Conservation (phyloP, 257 asterid genomes). For the Prunella vulgaris region DNA sequence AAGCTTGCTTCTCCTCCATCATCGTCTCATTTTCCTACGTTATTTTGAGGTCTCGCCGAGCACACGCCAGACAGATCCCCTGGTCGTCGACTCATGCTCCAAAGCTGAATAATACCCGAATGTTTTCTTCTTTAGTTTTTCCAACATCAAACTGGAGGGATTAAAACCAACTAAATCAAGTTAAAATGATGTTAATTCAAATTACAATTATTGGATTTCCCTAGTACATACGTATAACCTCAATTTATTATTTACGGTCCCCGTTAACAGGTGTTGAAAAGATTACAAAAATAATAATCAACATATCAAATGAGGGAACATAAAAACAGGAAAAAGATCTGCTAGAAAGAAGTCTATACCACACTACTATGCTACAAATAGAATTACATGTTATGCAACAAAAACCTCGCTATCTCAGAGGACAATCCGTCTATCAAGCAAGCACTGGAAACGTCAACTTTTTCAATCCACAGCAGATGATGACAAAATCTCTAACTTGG, state of each 20-base stretch:
- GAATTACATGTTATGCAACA: slow-evolving; percentile 27
- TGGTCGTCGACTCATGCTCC: too few relatives aligned
- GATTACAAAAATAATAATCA: slow-evolving; percentile 28
- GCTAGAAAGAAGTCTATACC: slow-evolving; percentile 24
- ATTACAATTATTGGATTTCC: too few relatives aligned
- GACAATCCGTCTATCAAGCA: slow-evolving; percentile 23
- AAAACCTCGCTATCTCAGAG: slow-evolving; percentile 21
- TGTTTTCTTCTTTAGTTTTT: too few relatives aligned
- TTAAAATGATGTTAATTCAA: too few relatives aligned
- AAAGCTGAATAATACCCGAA: too few relatives aligned
- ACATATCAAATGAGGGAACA: not conserved
- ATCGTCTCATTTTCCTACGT: too few relatives aligned
- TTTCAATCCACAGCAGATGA: slow-evolving; percentile 21
- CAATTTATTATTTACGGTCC: slow-evolving; percentile 19
- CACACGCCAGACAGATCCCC: too few relatives aligned
- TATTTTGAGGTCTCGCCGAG: too few relatives aligned
- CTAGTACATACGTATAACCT: not conserved
- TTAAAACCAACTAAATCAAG: not conserved
- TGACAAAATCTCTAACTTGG: slow-evolving; percentile 23
- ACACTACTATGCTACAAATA: slow-evolving; percentile 40
- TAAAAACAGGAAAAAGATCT: not conserved
- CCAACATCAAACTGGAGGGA: too few relatives aligned
- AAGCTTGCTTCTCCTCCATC: too few relatives aligned
- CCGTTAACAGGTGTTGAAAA: slow-evolving; percentile 12
- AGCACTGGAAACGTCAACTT: slow-evolving; percentile 19